A percentile compares a stretch with the other conserved stretches of the same genome.
Conservation (phyloP, 805 yeast species). For the Metschnikowia gelsemii region DNA sequence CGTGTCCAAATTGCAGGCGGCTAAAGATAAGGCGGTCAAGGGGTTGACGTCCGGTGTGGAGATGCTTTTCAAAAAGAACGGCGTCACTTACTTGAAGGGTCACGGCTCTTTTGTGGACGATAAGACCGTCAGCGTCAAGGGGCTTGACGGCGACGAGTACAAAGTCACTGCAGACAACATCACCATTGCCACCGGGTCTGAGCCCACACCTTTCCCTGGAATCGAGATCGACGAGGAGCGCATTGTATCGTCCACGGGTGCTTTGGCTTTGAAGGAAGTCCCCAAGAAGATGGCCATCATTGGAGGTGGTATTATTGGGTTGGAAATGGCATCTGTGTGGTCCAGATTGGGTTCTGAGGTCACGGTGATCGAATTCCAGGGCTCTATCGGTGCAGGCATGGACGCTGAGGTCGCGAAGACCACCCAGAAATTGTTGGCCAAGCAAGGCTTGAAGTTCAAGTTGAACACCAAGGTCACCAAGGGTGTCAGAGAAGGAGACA, state of each 20-base stretch:
- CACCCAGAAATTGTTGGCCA: slow-evolving; percentile 83
- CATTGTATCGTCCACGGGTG: slow-evolving; percentile 95
- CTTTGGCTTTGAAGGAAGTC: slow-evolving; percentile 75
- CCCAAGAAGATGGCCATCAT: slow-evolving; percentile 91
- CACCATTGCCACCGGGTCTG: slow-evolving; percentile 98
- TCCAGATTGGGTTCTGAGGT: slow-evolving; percentile 93
- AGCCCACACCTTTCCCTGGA: slow-evolving; percentile 98
- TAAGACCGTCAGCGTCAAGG: slow-evolving; percentile 72
- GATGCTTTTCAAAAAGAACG: slow-evolving; percentile 91
- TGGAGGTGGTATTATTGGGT: slow-evolving; percentile 99
- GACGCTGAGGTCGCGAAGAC: slow-evolving; percentile 91
- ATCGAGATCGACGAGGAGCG: slow-evolving; percentile 94
- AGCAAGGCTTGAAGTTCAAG: slow-evolving; percentile 95
- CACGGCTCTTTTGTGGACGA: slow-evolving; percentile 84
- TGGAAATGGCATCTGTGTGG: slow-evolving; percentile 99
- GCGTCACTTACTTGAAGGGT: slow-evolving; percentile 93
- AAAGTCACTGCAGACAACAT: slow-evolving; percentile 78
- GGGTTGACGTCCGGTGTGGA: slow-evolving; percentile 94
- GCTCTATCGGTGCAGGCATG: slow-evolving; percentile 96
- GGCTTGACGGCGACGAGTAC: slow-evolving; percentile 82
- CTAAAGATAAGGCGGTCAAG: slow-evolving; percentile 86
- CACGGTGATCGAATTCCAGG: slow-evolving; percentile 87
- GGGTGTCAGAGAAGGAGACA: slow-evolving; percentile 86
- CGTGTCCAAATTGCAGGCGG: slow-evolving; percentile 77
- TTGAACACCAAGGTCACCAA: slow-evolving; percentile 85